Percentiles rank a stretch among this genome's conserved stretches.
phyloP scores from a whole-genome alignment of 345 rosid genomes.

The Streptanthus diversifolius region DNA sequence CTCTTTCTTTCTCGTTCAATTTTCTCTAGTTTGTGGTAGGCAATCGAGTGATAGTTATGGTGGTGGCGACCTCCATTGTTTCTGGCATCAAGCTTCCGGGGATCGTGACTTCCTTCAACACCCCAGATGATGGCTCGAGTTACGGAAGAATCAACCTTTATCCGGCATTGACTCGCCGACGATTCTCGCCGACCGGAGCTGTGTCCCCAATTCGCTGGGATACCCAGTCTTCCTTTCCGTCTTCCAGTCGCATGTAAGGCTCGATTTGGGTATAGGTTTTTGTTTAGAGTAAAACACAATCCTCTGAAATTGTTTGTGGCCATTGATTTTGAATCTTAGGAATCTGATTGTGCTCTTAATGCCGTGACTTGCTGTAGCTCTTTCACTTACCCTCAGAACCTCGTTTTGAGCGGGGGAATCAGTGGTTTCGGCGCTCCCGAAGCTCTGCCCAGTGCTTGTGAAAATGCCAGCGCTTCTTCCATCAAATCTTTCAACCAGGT shows the following conservation, averaged over 20 bases:
- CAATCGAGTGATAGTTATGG: not conserved
- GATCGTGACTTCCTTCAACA: slow-evolving; percentile 13
- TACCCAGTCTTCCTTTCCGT: slow-evolving; percentile 2
- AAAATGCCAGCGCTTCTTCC: slow-evolving; percentile 31
- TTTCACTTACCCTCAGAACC: slow-evolving; percentile 7
- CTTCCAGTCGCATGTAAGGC: not conserved
- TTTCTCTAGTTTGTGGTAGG: not conserved
- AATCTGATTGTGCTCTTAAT: slow-evolving; percentile 1
- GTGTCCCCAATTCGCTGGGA: not conserved
- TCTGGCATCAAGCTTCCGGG: slow-evolving; percentile 25
- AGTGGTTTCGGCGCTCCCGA: not conserved
- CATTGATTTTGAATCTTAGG: not conserved
- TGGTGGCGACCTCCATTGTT: slow-evolving; percentile 25
- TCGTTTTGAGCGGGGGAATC: not conserved
- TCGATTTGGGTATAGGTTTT: not conserved
- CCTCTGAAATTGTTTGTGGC: not conserved
- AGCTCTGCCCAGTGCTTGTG: slow-evolving; percentile 37
- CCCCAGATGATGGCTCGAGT: not conserved
- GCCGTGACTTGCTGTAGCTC: slow-evolving; percentile 17
- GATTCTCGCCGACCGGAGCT: slow-evolving; percentile 1
- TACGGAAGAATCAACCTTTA: slow-evolving; percentile 8
- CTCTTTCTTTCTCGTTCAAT: not conserved
- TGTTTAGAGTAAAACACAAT: not conserved
- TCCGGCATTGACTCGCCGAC: slow-evolving; percentile 13
- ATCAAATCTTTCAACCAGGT: slow-evolving; percentile 50